Evolutionary conservation across 257 asterid species (phyloP), one percentile per base, ranked within the genome.

Genomic region (Eucommia ulmoides): DNA sequence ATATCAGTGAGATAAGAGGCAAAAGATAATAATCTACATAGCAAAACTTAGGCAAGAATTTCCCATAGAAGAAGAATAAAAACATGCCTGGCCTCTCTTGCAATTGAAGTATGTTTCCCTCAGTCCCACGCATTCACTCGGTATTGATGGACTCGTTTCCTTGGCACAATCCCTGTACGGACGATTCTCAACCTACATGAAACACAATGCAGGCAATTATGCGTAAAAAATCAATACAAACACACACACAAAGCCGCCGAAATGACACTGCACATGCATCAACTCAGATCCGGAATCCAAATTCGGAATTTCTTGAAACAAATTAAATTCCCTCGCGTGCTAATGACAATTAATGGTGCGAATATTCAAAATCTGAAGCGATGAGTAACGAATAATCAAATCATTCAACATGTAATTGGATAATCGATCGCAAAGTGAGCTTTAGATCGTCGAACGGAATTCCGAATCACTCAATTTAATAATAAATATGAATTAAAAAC

Each of bases 71-170:
- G 44, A 21, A 16, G 1, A 7, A 20, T 9, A 7, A 20, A 41
- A 9, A 53, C 62, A 51, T 65, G 67, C 97, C 85, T 84, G 97
- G 53, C 96, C 97, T 73, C 97, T 82, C 70, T 88, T 84, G 82
- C 96, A 88, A 64, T 82, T 88, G 82, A 82, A 88, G 62, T 82
- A 88, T 0, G 97, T 88, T 70, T 88, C 97, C 63, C 97, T 71
- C 8, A 88, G 57, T 18, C 94, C 97, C 47, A 80, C 94, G 45
- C 97, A 88, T 68, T 84, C 91, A 49, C 81, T 80, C 4, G 96
- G 77, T 59, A 88, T 82, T 7, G 60, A 60, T 9, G 96, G 96
- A 70, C 78, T 72, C 60, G 65, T 72, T 70, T 82, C 94, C 55
- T 80, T 82, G 0, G 89, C 89, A 49, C 97, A 88, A 21, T 88